A percentile compares a stretch with the other conserved stretches of the same genome.
Conservation (phyloP, 2,329 filamentous ascomycete genomes). For the Fusarium xyrophilum region DNA sequence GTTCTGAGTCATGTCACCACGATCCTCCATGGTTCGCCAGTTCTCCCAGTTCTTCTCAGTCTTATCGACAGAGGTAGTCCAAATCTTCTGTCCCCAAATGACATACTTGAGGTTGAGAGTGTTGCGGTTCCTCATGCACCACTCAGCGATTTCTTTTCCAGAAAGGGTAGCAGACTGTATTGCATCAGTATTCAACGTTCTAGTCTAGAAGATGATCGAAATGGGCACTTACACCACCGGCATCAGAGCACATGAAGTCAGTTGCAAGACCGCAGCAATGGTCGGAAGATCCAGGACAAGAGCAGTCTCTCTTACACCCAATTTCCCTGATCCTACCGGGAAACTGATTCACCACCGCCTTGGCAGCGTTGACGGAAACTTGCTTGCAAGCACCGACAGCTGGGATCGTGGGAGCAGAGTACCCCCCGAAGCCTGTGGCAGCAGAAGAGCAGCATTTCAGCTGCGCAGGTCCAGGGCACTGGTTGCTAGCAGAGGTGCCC, state of each 20-base stretch:
- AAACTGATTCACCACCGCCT: slow-evolving; percentile 46
- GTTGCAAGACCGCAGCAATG: slow-evolving; percentile 50
- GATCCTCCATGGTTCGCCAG: slow-evolving; percentile 54
- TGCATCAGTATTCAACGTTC: neutral
- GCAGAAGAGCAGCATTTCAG: slow-evolving; percentile 50
- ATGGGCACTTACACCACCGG: slow-evolving; percentile 47
- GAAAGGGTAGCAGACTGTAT: slow-evolving; percentile 46
- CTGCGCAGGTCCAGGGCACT: slow-evolving; percentile 49
- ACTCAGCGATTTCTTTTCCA: slow-evolving; percentile 55
- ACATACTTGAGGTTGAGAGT: slow-evolving; percentile 55
- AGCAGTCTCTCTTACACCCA: slow-evolving; percentile 45
- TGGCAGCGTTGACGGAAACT: slow-evolving; percentile 47
- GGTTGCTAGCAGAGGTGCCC: slow-evolving; percentile 40
- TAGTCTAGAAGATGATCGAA: neutral
- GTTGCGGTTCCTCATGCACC: slow-evolving; percentile 54
- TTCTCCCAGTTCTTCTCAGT: slow-evolving; percentile 48
- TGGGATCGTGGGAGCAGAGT: slow-evolving; percentile 45
- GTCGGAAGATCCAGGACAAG: slow-evolving; percentile 45
- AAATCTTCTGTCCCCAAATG: slow-evolving; percentile 59
- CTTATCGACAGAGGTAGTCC: slow-evolving; percentile 48
- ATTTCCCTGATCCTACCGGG: slow-evolving; percentile 48
- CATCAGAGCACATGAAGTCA: slow-evolving; percentile 50
- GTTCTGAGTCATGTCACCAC: slow-evolving; percentile 51
- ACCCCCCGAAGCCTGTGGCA: slow-evolving; percentile 47
- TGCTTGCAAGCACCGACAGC: slow-evolving; percentile 47